These are phyloP conservation scores for Cerrena zonata DNA, from an alignment of 1,284 basidiomycete species.

Conservation along the genomic window DNA sequence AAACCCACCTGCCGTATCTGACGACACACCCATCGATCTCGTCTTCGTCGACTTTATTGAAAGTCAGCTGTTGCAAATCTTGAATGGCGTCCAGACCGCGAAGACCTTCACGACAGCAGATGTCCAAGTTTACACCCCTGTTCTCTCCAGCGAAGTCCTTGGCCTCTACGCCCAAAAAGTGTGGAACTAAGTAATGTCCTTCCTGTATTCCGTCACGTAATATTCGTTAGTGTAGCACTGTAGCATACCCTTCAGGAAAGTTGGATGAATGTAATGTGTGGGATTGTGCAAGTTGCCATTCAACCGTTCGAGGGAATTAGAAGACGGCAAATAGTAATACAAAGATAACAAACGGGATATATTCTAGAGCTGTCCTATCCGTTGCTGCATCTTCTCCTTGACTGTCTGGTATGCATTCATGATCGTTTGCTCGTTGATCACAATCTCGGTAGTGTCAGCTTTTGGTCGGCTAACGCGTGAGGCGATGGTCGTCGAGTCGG, in stretches of 20 bases:
- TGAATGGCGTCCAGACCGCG: conserved; percentile 50
- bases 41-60: conserved; percentile 68
- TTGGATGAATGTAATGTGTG: too few species aligned
- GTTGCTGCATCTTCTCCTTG: conserved; percentile 71
- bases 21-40: conserved; percentile 54
- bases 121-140: conserved; percentile 45
- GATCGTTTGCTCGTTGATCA: conserved; percentile 97
- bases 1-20: conserved; percentile 42
- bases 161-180: conserved; percentile 54
- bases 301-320: background rate
- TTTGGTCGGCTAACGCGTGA: conserved; percentile 89
- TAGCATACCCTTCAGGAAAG: too few species aligned
- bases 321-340: background rate
- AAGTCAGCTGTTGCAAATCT: conserved; percentile 41
- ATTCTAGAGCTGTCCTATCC: conserved; percentile 48
- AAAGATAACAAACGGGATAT: background rate
- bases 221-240: background rate
- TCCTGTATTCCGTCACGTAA: background rate
- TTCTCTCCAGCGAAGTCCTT: conserved; percentile 45
- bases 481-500: conserved; percentile 90
- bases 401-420: conserved; percentile 89
- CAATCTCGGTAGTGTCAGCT: conserved; percentile 91
- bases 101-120: conserved; percentile 49
- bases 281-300: too few species aligned
- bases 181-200: conserved; percentile 44